Evolutionary conservation across 2,329 filamentous ascomycete species (phyloP).

Genomic region (Magnaporthiopsis rhizophila): DNA sequence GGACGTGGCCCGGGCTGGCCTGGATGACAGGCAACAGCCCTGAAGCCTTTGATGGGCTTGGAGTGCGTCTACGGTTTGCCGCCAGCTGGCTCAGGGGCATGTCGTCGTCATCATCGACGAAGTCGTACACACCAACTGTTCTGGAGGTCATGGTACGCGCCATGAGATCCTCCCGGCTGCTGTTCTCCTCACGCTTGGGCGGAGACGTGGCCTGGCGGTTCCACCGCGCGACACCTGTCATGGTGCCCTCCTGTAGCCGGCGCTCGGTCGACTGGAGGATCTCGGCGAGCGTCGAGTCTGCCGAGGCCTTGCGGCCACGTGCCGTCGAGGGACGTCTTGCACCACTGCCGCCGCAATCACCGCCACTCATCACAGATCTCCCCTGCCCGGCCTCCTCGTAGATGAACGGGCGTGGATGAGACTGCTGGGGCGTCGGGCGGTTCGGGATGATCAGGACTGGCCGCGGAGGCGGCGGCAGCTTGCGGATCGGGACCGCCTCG

Average conservation of each 20-base stretch:
- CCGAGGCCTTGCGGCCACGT: constrained; percentile 21
- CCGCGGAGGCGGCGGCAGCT: constrained; percentile 9
- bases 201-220: constrained; percentile 23
- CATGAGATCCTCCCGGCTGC: constrained; percentile 3
- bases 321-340: constrained; percentile 14
- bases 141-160: neutral
- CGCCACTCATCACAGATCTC: neutral
- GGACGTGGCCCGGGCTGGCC: constrained; percentile 16
- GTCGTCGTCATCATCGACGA: neutral
- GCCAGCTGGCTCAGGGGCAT: neutral
- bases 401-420: neutral
- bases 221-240: constrained; percentile 10
- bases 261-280: constrained; percentile 47
- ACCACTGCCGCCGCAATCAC: constrained; percentile 4
- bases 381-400: neutral
- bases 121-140: neutral
- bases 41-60: constrained; percentile 5
- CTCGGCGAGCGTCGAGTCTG: constrained; percentile 40
- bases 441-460: constrained; percentile 10
- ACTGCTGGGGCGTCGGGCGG: neutral
- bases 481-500: neutral
- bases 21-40: constrained; percentile 8
- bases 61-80: constrained; percentile 11
- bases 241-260: constrained; percentile 26
- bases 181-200: constrained; percentile 9